Conservation (phyloP, 768 basidiomycete species). For the Strobilomyces confusus region DNA sequence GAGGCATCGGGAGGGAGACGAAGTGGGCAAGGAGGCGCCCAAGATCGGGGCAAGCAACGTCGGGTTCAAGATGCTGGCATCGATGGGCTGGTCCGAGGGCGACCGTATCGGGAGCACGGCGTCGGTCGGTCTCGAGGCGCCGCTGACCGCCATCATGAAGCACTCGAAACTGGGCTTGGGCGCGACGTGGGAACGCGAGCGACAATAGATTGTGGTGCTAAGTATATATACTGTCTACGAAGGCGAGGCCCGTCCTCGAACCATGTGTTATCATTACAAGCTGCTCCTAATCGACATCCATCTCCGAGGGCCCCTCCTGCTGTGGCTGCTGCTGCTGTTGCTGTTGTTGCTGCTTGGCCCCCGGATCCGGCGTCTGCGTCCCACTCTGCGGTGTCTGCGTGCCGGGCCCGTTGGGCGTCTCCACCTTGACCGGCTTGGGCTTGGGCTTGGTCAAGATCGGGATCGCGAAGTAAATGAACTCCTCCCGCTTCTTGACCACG, state of each 20-base stretch:
- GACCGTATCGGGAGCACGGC: slow-evolving; percentile 60
- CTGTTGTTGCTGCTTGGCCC: slow-evolving; percentile 31
- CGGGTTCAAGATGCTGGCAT: slow-evolving; percentile 81
- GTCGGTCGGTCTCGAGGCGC: slow-evolving; percentile 63
- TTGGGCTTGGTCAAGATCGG: slow-evolving; percentile 91
- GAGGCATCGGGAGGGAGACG: slow-evolving; percentile 75
- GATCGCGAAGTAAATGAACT: slow-evolving; percentile 83
- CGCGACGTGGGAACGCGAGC: slow-evolving; percentile 35
- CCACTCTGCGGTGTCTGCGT: slow-evolving; percentile 73
- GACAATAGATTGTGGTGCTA: slow-evolving; percentile 10
- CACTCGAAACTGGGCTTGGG: slow-evolving; percentile 82
- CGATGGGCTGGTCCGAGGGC: slow-evolving; percentile 92
- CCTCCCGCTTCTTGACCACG: slow-evolving; percentile 88
- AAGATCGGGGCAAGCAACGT: slow-evolving; percentile 77
- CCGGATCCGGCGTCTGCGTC: slow-evolving; percentile 51
- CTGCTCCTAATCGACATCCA: slow-evolving; percentile 72
- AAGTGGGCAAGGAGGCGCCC: slow-evolving; percentile 83
- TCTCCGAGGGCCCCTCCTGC: slow-evolving; percentile 55
- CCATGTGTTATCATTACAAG: background rate
- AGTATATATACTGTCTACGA: slow-evolving; percentile 13
- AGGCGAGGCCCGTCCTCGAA: background rate
- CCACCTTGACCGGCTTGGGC: slow-evolving; percentile 74
- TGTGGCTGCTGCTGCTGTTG: slow-evolving; percentile 27
- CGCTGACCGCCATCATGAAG: slow-evolving; percentile 83
- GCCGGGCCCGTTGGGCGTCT: slow-evolving; percentile 37